A percentile compares a stretch with the other conserved stretches of the same genome.
phyloP scores from a whole-genome alignment of 75 land plant genomes.

The Pinus tabuliformis region DNA sequence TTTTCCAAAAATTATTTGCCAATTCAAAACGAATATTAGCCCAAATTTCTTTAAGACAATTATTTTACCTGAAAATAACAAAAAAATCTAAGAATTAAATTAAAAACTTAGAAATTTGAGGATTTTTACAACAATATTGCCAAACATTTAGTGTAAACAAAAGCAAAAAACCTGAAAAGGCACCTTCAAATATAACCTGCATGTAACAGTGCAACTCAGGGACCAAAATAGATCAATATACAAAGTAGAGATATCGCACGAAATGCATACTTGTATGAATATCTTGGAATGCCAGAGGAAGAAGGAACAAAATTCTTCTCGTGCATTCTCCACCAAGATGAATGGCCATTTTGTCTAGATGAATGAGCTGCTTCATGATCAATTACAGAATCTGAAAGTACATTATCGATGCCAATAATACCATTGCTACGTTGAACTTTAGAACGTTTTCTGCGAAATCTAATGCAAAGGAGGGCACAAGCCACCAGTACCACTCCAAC shows the following conservation, averaged over 20 bases:
- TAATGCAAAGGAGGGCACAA: slow-evolving; percentile 40
- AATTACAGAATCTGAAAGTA: slow-evolving; percentile 42
- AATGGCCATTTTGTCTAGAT: slow-evolving; percentile 13
- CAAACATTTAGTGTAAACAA: no score
- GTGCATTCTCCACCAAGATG: slow-evolving; percentile 38
- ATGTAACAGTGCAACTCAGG: no score
- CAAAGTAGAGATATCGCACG: not conserved
- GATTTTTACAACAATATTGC: no score
- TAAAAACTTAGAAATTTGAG: no score
- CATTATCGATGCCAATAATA: slow-evolving; percentile 54
- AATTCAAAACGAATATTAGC: no score
- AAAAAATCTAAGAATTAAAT: no score
- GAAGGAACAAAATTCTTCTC: slow-evolving; percentile 43
- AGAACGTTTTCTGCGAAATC: slow-evolving; percentile 45
- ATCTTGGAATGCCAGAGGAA: slow-evolving; percentile 74
- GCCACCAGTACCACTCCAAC: slow-evolving; percentile 63
- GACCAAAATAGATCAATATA: slow-evolving; percentile 1
- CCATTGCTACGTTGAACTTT: slow-evolving; percentile 18
- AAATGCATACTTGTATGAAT: slow-evolving; percentile 72
- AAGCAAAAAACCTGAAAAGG: no score
- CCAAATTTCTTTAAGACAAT: no score
- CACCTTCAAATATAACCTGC: no score
- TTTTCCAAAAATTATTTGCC: no score
- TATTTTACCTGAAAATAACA: no score
- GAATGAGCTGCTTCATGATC: slow-evolving; percentile 4